Conservation (phyloP, 352 stramenopile genomes). For the Phytophthora citricola region DNA sequence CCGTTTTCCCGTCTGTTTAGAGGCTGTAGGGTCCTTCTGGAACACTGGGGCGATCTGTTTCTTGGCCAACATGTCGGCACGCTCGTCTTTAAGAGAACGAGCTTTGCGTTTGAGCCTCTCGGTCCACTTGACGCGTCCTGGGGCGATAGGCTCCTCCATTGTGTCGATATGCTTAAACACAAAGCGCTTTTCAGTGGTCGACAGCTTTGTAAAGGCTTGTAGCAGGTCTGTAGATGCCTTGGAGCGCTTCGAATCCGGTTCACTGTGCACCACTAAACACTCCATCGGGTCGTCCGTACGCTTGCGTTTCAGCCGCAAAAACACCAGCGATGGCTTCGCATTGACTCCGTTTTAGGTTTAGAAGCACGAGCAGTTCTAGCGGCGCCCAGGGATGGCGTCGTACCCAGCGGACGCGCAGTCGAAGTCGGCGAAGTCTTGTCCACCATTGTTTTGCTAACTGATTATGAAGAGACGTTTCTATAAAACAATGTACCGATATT, state of each 20-base stretch:
- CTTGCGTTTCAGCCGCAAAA: constrained; percentile 85
- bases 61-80: constrained; percentile 47
- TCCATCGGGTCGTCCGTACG: constrained; percentile 83
- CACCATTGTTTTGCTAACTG: constrained; percentile 24
- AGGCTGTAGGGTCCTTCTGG: constrained; percentile 35
- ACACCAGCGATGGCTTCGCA: constrained; percentile 58
- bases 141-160: constrained; percentile 57
- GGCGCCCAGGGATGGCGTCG: constrained; percentile 4
- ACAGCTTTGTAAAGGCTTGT: constrained; percentile 67
- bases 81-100: constrained; percentile 65
- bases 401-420: background rate
- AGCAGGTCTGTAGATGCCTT: constrained; percentile 46
- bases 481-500: background rate
- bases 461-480: background rate
- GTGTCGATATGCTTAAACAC: constrained; percentile 89
- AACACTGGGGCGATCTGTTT: constrained; percentile 37
- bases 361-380: constrained; percentile 12
- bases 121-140: constrained; percentile 60
- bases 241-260: constrained; percentile 36
- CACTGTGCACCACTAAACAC: constrained; percentile 66
- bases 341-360: constrained; percentile 1
- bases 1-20: constrained; percentile 39
- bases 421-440: constrained; percentile 23
- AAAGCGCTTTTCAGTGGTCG: constrained; percentile 71
- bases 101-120: constrained; percentile 74